A percentile compares a stretch with the other conserved stretches of the same genome.
Evolutionary conservation across 768 basidiomycete genomes (phyloP).

Genomic region (Nidula microcarpa): DNA sequence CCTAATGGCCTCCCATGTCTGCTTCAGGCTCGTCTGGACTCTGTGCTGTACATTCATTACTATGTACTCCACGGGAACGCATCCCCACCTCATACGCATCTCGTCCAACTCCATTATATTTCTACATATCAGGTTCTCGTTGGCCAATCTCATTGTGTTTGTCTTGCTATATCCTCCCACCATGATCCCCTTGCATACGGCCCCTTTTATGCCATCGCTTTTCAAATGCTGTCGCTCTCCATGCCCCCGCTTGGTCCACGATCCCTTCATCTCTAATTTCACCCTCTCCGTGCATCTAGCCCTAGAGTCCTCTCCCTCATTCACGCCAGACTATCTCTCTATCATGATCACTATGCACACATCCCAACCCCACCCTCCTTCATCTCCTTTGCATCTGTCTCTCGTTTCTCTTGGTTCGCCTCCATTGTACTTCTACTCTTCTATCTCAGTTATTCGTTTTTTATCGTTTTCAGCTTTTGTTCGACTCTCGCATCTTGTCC

Average conservation of each 20-base stretch:
- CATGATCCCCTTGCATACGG: slow-evolving; percentile 1
- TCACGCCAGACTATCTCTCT: slow-evolving; percentile 9
- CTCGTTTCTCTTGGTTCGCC: slow-evolving; percentile 3
- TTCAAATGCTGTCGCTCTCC: slow-evolving; percentile 29
- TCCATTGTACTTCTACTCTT: neutral
- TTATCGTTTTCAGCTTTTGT: slow-evolving; percentile 10
- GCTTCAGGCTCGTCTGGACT: slow-evolving; percentile 6
- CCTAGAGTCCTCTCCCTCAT: slow-evolving; percentile 5
- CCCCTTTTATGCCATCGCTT: slow-evolving; percentile 11
- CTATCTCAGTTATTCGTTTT: slow-evolving; percentile 13
- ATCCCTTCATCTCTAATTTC: slow-evolving; percentile 9
- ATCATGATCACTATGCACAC: slow-evolving; percentile 3
- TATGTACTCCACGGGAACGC: slow-evolving; percentile 10
- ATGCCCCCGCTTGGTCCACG: slow-evolving; percentile 16
- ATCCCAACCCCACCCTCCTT: slow-evolving; percentile 13
- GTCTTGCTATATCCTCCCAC: slow-evolving; percentile 2
- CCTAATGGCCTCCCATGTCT: neutral
- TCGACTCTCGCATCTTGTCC: slow-evolving; percentile 5
- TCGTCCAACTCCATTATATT: slow-evolving; percentile 14
- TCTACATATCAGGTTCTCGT: slow-evolving; percentile 13
- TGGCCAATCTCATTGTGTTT: slow-evolving; percentile 13
- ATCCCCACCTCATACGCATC: slow-evolving; percentile 7
- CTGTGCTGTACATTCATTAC: slow-evolving; percentile 8
- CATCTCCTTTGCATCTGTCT: slow-evolving; percentile 10
- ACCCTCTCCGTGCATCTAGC: slow-evolving; percentile 9